A percentile compares a stretch with the other conserved stretches of the same genome.
Conservation (phyloP, 2,329 filamentous ascomycete genomes). For the Clarireedia homoeocarpa region DNA sequence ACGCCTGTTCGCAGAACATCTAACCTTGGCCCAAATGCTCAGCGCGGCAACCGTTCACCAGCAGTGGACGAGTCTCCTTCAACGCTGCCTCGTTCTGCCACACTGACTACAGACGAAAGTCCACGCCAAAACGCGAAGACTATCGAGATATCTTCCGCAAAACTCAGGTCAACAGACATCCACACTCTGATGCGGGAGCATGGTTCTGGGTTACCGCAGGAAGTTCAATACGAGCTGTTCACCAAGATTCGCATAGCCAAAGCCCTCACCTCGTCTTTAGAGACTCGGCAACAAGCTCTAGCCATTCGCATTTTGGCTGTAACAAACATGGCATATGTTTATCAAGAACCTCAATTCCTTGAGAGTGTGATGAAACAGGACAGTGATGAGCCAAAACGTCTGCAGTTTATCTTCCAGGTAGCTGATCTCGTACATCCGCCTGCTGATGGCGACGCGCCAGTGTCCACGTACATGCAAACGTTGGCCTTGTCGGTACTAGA, state of each 20-base stretch:
- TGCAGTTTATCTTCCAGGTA: constrained; percentile 87
- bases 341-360: constrained; percentile 73
- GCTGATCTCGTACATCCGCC: constrained; percentile 85
- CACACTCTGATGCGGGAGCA: constrained; percentile 49
- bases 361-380: constrained; percentile 83
- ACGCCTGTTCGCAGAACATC: constrained; percentile 30
- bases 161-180: constrained; percentile 44
- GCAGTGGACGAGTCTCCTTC: constrained; percentile 31
- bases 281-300: constrained; percentile 67
- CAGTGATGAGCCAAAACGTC: constrained; percentile 77
- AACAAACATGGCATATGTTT: constrained; percentile 85
- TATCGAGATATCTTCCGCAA: constrained; percentile 44
- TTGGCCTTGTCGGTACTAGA: constrained; percentile 76
- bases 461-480: constrained; percentile 73
- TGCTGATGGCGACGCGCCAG: constrained; percentile 54
- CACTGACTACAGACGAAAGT: constrained; percentile 21
- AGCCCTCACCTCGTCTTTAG: constrained; percentile 58
- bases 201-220: constrained; percentile 59
- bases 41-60: constrained; percentile 24
- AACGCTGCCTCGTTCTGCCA: constrained; percentile 17
- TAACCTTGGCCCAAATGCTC: constrained; percentile 27
- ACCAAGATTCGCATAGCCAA: constrained; percentile 78
- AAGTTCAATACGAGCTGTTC: constrained; percentile 75
- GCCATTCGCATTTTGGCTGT: constrained; percentile 78
- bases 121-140: constrained; percentile 23